Conservation (phyloP, 371 early-diverging fungal genomes). For the Vittaforma corneae region DNA sequence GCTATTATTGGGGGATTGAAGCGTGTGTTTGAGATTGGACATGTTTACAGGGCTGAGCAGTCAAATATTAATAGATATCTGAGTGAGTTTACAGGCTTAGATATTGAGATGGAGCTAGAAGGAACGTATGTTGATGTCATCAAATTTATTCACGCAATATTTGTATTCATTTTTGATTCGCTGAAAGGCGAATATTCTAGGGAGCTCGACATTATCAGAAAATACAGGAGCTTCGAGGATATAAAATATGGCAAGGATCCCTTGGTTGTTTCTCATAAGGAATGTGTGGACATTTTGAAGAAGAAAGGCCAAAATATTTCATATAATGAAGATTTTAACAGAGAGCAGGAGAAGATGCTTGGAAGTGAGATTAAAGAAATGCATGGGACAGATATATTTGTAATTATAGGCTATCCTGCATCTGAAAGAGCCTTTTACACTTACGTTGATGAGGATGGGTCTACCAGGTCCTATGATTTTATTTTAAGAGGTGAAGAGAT, state of each 20-base stretch:
- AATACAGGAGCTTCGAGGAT: constrained; percentile 80
- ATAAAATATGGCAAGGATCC: constrained; percentile 74
- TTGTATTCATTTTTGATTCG: constrained; percentile 77
- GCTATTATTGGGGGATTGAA: constrained; percentile 91
- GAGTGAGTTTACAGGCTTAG: constrained; percentile 96
- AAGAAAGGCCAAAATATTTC: constrained; percentile 76
- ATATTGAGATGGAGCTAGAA: constrained; percentile 96
- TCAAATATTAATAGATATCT: constrained; percentile 94
- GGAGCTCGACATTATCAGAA: constrained; percentile 74
- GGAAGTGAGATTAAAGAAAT: constrained; percentile 82
- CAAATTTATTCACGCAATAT: constrained; percentile 74
- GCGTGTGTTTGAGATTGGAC: constrained; percentile 92
- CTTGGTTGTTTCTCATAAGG: constrained; percentile 71
- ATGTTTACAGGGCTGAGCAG: constrained; percentile 98
- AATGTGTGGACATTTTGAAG: constrained; percentile 78
- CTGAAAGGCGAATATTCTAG: constrained; percentile 67
- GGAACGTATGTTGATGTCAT: constrained; percentile 92
- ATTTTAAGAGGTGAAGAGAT: constrained; percentile 98
- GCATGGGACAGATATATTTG: constrained; percentile 92
- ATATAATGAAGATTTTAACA: constrained; percentile 64
- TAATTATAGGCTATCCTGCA: constrained; percentile 94
- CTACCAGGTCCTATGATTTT: constrained; percentile 98
- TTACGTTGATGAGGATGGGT: constrained; percentile 69
- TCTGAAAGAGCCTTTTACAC: constrained; percentile 95
- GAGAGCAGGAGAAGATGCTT: constrained; percentile 77